Evolutionary conservation across 495 filamentous ascomycete species (phyloP).

Genomic region (Penicillium daleae): DNA sequence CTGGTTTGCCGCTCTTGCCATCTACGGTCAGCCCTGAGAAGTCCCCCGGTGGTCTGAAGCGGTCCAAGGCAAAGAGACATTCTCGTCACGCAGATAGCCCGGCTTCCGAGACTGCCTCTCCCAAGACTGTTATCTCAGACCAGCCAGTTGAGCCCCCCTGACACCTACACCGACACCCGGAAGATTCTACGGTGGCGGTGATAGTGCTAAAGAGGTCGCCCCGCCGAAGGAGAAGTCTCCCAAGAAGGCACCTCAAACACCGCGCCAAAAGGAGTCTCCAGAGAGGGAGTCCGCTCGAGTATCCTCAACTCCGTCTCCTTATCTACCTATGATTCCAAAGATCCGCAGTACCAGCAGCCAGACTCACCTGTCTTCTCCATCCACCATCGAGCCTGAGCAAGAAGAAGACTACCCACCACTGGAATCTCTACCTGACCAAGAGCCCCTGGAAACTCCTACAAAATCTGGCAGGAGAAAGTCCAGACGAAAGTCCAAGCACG

Average conservation of each 20-base stretch:
- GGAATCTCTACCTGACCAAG: constrained; percentile 30
- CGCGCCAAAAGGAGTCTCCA: constrained; percentile 17
- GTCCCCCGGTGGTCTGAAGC: constrained; percentile 49
- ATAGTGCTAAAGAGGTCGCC: constrained; percentile 10
- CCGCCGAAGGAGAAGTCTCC: constrained; percentile 22
- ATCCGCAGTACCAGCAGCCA: constrained; percentile 49
- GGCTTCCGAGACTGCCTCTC: constrained; percentile 31
- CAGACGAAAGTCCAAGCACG: constrained; percentile 37
- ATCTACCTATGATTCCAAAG: constrained; percentile 62
- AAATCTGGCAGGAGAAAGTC: constrained; percentile 36
- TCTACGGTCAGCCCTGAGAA: constrained; percentile 35
- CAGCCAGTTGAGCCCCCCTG: constrained; percentile 9
- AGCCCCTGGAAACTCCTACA: constrained; percentile 41
- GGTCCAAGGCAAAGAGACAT: constrained; percentile 58
- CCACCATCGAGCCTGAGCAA: constrained; percentile 24
- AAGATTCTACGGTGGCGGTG: constrained; percentile 29
- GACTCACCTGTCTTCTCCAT: constrained; percentile 36
- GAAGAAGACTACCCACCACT: constrained; percentile 44
- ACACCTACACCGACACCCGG: neutral
- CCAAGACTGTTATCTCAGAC: constrained; percentile 23
- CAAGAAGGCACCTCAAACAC: constrained; percentile 35
- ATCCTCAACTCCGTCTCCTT: constrained; percentile 61
- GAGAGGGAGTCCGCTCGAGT: constrained; percentile 46
- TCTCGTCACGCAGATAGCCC: constrained; percentile 49
- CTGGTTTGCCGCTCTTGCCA: constrained; percentile 33